These are phyloP conservation scores for Exophiala sideris DNA, from an alignment of 2,329 filamentous ascomycete genomes.

Conservation along the genomic window DNA sequence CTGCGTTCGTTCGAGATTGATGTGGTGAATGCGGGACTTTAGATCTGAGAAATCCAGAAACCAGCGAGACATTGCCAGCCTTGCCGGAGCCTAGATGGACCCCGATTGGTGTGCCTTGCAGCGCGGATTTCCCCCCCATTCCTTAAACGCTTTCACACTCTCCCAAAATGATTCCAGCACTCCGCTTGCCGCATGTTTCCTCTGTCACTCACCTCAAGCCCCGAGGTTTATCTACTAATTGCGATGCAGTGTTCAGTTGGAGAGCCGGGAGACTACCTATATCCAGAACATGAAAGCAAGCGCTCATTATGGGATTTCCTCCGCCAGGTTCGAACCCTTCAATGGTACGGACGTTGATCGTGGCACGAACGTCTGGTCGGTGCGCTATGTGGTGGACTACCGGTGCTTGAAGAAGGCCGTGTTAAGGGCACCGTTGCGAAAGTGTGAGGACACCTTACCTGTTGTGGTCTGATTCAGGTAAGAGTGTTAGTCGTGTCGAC, in stretches of 20 bases:
- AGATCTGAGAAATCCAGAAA: not conserved
- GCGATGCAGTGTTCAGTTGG: too few species aligned
- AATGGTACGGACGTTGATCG: constrained; percentile 43
- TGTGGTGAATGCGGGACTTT: too few species aligned
- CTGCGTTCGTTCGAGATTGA: too few species aligned
- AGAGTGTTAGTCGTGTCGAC: constrained; percentile 27
- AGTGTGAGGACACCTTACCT: constrained; percentile 61
- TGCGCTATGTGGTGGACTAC: constrained; percentile 60
- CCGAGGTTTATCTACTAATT: too few species aligned
- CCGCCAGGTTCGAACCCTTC: too few species aligned
- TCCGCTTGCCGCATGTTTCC: too few species aligned
- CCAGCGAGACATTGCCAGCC: not conserved
- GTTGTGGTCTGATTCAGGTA: constrained; percentile 52
- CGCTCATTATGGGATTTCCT: too few species aligned
- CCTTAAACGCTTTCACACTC: not conserved
- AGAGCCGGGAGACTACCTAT: too few species aligned
- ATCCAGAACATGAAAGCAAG: too few species aligned
- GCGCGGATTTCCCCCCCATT: constrained; percentile 8
- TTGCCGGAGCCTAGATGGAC: not conserved
- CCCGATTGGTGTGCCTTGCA: constrained; percentile 19
- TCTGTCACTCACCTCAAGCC: not conserved
- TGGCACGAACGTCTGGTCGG: constrained; percentile 58
- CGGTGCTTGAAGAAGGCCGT: constrained; percentile 72
- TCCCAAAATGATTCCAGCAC: not conserved
- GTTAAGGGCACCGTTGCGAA: constrained; percentile 65